Evolutionary conservation across 345 rosid genomes (phyloP).

Genomic region (Brassica juncea): DNA sequence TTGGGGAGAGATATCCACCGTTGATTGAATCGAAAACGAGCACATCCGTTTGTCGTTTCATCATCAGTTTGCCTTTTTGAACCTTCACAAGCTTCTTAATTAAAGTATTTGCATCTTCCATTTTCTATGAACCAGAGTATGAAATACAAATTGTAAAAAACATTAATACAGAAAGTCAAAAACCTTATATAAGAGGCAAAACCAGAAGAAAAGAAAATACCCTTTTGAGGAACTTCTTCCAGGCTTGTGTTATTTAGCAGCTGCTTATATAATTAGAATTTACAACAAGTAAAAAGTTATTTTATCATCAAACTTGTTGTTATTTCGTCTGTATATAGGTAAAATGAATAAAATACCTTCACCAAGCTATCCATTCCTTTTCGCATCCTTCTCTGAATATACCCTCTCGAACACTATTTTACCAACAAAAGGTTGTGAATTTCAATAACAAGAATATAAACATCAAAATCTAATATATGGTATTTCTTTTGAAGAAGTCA

Average conservation of each 20-base stretch:
- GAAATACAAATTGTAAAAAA: not conserved
- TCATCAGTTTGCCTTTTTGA: constrained; percentile 42
- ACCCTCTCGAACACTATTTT: constrained; percentile 74
- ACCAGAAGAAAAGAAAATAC: not conserved
- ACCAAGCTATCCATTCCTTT: constrained; percentile 65
- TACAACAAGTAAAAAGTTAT: not conserved
- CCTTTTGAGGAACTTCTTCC: constrained; percentile 35
- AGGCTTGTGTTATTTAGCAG: constrained; percentile 46
- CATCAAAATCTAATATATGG: too few relatives aligned
- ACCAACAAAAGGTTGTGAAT: not conserved
- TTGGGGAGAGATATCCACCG: constrained; percentile 59
- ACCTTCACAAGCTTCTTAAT: constrained; percentile 44
- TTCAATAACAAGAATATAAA: not conserved
- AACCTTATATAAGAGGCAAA: not conserved
- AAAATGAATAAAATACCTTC: constrained; percentile 53
- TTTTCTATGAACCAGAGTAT: constrained; percentile 35
- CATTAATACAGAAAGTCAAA: not conserved
- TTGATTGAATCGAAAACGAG: constrained; percentile 49
- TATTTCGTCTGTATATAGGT: not conserved
- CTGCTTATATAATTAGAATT: constrained; percentile 46
- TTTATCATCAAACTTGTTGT: not conserved
- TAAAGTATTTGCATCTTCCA: constrained; percentile 41
- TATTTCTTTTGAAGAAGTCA: not conserved
- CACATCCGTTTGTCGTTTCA: constrained; percentile 52
- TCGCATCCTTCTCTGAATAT: constrained; percentile 80